phyloP scores from a whole-genome alignment of 2,329 filamentous ascomycete species.

The Aspergillus chevalieri region DNA sequence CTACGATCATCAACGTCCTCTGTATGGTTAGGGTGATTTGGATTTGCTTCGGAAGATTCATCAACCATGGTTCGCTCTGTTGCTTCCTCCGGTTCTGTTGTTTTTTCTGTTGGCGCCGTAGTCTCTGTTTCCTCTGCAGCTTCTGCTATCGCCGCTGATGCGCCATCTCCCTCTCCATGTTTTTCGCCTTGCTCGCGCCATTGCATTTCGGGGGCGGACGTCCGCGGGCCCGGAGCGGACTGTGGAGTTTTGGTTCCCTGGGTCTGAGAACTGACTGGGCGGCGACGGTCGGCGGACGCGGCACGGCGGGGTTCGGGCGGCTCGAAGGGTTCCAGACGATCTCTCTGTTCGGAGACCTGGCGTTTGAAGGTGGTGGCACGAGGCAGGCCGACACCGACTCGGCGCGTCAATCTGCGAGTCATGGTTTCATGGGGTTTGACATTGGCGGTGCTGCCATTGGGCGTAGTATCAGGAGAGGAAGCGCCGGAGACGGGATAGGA shows the following conservation, averaged over 20 bases:
- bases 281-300: constrained; percentile 51
- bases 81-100: not conserved
- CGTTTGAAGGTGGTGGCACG: constrained; percentile 73
- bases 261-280: constrained; percentile 35
- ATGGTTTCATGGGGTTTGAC: constrained; percentile 24
- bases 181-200: constrained; percentile 23
- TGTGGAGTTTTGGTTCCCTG: constrained; percentile 41
- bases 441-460: constrained; percentile 10
- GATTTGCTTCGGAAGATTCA: constrained; percentile 21
- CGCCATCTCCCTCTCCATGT: not conserved
- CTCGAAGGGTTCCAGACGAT: constrained; percentile 62
- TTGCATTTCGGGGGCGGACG: constrained; percentile 38
- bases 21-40: not conserved
- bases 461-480: constrained; percentile 4
- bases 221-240: constrained; percentile 30
- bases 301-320: constrained; percentile 58
- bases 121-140: not conserved
- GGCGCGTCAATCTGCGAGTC: constrained; percentile 31
- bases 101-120: constrained; percentile 2
- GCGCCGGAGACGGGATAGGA: constrained; percentile 8
- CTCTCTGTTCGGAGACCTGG: constrained; percentile 72
- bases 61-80: constrained; percentile 26
- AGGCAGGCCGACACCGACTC: constrained; percentile 70
- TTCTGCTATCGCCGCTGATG: not conserved
- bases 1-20: constrained; percentile 14